Base-by-base conservation (phyloP, 2,329 filamentous ascomycete species). In the Ascochyta koolunga region DNA sequence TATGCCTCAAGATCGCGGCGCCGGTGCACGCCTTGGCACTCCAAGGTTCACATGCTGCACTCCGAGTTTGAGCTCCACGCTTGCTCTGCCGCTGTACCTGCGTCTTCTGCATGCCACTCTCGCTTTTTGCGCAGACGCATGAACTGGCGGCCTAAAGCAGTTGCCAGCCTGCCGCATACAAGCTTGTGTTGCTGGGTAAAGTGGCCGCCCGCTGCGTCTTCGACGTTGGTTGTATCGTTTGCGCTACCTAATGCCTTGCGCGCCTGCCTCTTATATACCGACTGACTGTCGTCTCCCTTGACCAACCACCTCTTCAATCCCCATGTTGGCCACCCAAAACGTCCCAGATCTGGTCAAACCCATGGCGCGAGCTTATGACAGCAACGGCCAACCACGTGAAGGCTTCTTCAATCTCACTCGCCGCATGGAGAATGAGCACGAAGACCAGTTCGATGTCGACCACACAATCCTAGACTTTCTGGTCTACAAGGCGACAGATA, bases 381-480 rank as follows among this genome's bases (percentile, higher is more conserved):
- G 43, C 18, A 49, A 61, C 13, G 61, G 61, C 5, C 61, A 67
- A n/a, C 58, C 66, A 7, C 54, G 62, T 37, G 64, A 65, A 4
- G 71, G 70, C n/a, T 62, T 71, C 39, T 62, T 66, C 51, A 68
- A 63, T 19, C 64, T 72, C 15, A 71, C 68, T 13, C 65, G 69
- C 9, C 59, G 60, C 8, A 72, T 75, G 70, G 69, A 72, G 15
- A 61, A 58, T n/a, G 67, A 71, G 13, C 65, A 68, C 1, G 66
- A 68, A n/a, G 67, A 73, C 27, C 76, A 78, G 35, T 64, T 77
- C 19, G 80, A 83, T 16, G 78, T 83, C 13, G 80, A 86, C 58
- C 64, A 78, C 31, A 78, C 83, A 66, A 83, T 85, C 37, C 71
- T 85, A n/a, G 83, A 86, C 63, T 85, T 83, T 59, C 67, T 85